Conservation (phyloP, 2,329 filamentous ascomycete genomes). For the Albophoma yamanashiensis region DNA sequence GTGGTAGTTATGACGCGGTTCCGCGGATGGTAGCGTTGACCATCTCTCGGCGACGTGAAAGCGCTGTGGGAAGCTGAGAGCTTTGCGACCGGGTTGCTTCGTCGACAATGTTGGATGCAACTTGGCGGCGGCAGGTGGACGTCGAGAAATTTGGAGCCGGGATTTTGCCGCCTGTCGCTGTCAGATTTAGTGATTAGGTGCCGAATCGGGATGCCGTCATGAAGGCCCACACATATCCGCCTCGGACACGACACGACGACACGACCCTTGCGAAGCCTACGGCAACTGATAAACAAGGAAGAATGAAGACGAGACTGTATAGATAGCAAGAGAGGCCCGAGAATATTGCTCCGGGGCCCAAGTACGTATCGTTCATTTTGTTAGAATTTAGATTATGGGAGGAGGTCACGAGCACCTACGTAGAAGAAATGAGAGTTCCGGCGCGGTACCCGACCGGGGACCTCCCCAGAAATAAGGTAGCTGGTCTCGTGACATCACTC, state of each 20-base stretch:
- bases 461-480: no score
- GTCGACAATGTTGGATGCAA: not conserved
- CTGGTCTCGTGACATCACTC: not conserved
- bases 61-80: not conserved
- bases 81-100: not conserved
- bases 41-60: not conserved
- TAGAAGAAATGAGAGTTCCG: no score
- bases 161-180: slow-evolving; percentile 3
- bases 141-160: slow-evolving; percentile 4
- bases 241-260: no score
- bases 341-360: not conserved
- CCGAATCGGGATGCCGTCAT: not conserved
- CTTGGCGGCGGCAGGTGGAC: not conserved
- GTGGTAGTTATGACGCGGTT: not conserved
- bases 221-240: not conserved
- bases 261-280: no score
- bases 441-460: no score
- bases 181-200: not conserved
- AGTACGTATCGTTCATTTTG: no score
- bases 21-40: not conserved
- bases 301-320: not conserved
- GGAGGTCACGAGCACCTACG: no score
- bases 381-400: no score
- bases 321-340: not conserved
- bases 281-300: not conserved